Conservation (phyloP, 2,329 filamentous ascomycete species). For the Aurifilum marmelostoma region DNA sequence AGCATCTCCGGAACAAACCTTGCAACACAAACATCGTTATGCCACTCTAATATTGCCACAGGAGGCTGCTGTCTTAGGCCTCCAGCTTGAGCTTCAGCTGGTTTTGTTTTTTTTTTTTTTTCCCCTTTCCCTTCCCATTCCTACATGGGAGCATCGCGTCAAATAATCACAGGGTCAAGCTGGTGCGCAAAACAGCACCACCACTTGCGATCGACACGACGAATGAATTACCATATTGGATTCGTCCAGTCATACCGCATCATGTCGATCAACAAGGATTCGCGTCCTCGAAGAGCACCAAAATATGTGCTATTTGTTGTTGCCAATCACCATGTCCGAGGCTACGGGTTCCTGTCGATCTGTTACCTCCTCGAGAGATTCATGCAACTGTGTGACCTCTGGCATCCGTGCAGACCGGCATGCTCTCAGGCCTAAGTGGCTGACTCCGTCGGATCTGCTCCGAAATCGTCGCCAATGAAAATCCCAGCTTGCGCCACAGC, state of each 20-base stretch:
- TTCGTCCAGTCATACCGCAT: not conserved
- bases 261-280: not conserved
- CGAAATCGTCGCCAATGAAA: not conserved
- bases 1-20: not conserved
- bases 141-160: not conserved
- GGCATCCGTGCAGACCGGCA: not conserved
- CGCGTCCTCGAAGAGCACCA: not conserved
- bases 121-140: no score
- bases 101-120: no score
- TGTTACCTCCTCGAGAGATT: not conserved
- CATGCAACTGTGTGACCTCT: not conserved
- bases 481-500: not conserved
- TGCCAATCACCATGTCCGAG: not conserved
- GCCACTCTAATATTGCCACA: not conserved
- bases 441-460: not conserved
- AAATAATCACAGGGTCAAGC: not conserved
- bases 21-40: not conserved
- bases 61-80: not conserved
- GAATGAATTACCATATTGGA: not conserved
- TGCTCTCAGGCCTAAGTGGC: not conserved
- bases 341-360: slow-evolving; percentile 2
- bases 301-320: not conserved
- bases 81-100: not conserved
- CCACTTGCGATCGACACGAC: not conserved
- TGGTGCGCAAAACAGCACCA: not conserved